Conservation (phyloP, 2,329 filamentous ascomycete genomes). For the Aspergillus felis region DNA sequence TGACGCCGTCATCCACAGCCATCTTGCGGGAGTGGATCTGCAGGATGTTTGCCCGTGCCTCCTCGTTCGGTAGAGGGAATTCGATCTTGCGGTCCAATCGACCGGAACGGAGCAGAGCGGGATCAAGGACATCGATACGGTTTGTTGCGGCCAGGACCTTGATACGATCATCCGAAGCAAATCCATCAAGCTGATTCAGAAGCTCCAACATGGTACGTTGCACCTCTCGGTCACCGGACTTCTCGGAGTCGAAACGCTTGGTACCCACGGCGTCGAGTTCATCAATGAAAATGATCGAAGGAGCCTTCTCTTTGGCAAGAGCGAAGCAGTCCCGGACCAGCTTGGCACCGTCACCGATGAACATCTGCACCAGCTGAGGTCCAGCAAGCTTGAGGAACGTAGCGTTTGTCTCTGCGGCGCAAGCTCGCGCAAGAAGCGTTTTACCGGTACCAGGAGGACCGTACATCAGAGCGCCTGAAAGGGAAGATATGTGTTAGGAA, state of each 20-base stretch:
- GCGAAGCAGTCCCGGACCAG: constrained; percentile 97
- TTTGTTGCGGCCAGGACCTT: constrained; percentile 95
- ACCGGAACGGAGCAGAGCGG: constrained; percentile 83
- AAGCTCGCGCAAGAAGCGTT: constrained; percentile 75
- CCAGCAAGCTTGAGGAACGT: constrained; percentile 98
- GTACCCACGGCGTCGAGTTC: constrained; percentile 97
- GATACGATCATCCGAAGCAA: constrained; percentile 93
- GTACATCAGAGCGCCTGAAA: constrained; percentile 90
- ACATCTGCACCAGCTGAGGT: constrained; percentile 98
- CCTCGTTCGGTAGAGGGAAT: constrained; percentile 96
- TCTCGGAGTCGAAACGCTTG: constrained; percentile 98
- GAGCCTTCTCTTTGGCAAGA: constrained; percentile 96
- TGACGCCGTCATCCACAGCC: constrained; percentile 88
- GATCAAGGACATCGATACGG: constrained; percentile 89
- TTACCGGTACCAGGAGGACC: constrained; percentile 56
- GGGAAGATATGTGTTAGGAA: constrained; percentile 8
- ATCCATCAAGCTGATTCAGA: constrained; percentile 96
- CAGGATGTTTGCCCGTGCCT: constrained; percentile 92
- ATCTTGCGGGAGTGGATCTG: constrained; percentile 98
- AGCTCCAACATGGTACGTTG: constrained; percentile 98
- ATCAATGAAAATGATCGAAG: constrained; percentile 99
- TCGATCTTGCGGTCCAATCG: constrained; percentile 97
- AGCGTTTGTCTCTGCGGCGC: constrained; percentile 94
- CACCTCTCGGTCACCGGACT: constrained; percentile 95
- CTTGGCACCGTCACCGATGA: constrained; percentile 97